These are phyloP conservation scores for Boeremia lycopersici DNA, from an alignment of 2,329 filamentous ascomycete species.

Conservation along the genomic window DNA sequence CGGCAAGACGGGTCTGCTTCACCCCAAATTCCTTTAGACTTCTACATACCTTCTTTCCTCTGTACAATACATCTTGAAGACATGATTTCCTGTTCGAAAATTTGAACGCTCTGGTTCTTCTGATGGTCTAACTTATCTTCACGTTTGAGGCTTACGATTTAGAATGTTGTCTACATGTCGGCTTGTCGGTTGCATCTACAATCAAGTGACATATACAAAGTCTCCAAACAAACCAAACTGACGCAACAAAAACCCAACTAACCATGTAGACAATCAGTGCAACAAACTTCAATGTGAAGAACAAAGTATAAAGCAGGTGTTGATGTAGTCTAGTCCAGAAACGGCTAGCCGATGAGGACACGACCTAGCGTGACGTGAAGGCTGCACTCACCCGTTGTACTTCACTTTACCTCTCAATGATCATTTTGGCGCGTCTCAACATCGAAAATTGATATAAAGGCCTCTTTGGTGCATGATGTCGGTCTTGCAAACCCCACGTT, in stretches of 20 bases:
- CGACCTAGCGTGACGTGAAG: neutral
- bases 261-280: too few relatives aligned
- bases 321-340: neutral
- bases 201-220: too few relatives aligned
- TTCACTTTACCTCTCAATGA: neutral
- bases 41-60: neutral
- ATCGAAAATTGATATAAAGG: neutral
- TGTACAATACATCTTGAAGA: neutral
- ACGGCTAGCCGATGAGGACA: neutral
- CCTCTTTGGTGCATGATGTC: slow-evolving; percentile 10
- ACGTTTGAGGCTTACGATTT: too few relatives aligned
- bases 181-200: too few relatives aligned
- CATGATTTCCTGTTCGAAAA: too few relatives aligned
- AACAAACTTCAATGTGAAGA: too few relatives aligned
- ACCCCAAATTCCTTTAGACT: neutral
- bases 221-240: too few relatives aligned
- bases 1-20: neutral
- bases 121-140: too few relatives aligned
- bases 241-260: too few relatives aligned
- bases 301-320: too few relatives aligned
- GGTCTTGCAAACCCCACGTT: slow-evolving; percentile 8
- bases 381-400: neutral
- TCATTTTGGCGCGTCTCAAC: neutral
- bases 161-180: too few relatives aligned
- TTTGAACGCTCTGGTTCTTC: too few relatives aligned